Conservation (phyloP, 73 alveolate genomes). For the Paramecium octaurelia region DNA sequence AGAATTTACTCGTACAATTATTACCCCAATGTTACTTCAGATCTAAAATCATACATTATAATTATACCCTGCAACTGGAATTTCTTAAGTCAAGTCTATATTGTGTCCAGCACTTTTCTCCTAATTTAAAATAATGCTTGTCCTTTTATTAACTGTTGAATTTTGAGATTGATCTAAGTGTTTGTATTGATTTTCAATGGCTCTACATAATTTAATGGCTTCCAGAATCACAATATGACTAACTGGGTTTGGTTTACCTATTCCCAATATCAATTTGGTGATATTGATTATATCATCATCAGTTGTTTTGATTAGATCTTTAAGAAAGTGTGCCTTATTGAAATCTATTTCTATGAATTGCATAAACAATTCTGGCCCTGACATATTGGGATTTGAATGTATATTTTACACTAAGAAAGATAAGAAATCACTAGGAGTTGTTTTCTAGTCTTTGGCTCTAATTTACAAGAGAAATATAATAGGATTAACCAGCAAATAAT, state of each 20-base stretch:
- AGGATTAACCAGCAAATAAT: not conserved
- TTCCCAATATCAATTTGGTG: not conserved
- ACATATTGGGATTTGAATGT: not conserved
- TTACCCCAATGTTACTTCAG: not conserved
- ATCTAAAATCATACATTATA: not conserved
- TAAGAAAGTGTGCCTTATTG: not conserved
- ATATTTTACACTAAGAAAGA: not conserved
- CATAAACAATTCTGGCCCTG: conserved; percentile 17
- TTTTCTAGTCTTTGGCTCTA: not conserved
- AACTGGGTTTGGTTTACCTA: not conserved
- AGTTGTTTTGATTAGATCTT: not conserved
- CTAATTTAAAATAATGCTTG: not conserved
- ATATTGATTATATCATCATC: conserved; percentile 24
- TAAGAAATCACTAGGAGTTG: not conserved
- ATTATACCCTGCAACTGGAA: not conserved
- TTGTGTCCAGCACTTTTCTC: not conserved
- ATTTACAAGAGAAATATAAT: not conserved
- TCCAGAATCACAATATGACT: not conserved
- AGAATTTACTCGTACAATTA: not conserved
- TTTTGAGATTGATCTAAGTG: not conserved
- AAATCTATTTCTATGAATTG: not conserved
- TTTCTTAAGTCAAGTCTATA: not conserved
- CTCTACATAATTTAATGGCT: conserved; percentile 14
- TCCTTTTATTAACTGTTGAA: not conserved
- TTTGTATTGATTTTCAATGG: not conserved